Percentiles rank a stretch among this genome's conserved stretches.
phyloP scores from a whole-genome alignment of 306 rosid species.

The Lupinus albus region DNA sequence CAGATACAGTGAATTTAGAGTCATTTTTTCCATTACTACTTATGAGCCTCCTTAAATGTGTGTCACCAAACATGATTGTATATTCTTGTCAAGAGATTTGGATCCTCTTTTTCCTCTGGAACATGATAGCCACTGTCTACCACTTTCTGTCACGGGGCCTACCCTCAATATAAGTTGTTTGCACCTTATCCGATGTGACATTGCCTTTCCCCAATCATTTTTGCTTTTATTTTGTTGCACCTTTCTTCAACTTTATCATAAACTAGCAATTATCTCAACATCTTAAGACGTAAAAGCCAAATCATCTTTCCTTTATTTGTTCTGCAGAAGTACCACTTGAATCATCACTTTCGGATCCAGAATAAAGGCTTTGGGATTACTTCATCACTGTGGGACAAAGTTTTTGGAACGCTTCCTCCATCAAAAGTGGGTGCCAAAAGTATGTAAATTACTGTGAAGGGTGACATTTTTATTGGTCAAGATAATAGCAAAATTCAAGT shows the following conservation, averaged over 20 bases:
- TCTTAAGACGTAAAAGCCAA: slow-evolving; percentile 4
- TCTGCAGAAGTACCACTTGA: slow-evolving; percentile 85
- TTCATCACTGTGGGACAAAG: slow-evolving; percentile 82
- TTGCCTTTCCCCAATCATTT: not conserved
- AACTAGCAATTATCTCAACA: not conserved
- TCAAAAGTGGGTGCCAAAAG: slow-evolving; percentile 57
- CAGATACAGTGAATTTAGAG: slow-evolving; percentile 13
- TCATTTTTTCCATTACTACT: not conserved
- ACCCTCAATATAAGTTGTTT: not conserved
- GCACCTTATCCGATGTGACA: not conserved
- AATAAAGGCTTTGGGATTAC: slow-evolving; percentile 89
- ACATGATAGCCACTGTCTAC: not conserved
- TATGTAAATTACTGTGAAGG: slow-evolving; percentile 47
- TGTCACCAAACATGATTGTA: slow-evolving; percentile 1
- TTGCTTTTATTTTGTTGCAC: not conserved
- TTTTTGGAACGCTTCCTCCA: slow-evolving; percentile 85
- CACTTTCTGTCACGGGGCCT: not conserved
- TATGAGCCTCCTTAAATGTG: not conserved
- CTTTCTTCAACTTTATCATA: not conserved
- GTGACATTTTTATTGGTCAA: slow-evolving; percentile 44
- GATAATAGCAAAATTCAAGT: slow-evolving; percentile 46
- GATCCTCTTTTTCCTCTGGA: slow-evolving; percentile 10
- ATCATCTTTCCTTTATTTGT: slow-evolving; percentile 18
- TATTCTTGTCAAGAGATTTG: slow-evolving; percentile 13
- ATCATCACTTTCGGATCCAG: slow-evolving; percentile 90